phyloP scores from a whole-genome alignment of 345 rosid genomes.

The Euphorbia lathyris region DNA sequence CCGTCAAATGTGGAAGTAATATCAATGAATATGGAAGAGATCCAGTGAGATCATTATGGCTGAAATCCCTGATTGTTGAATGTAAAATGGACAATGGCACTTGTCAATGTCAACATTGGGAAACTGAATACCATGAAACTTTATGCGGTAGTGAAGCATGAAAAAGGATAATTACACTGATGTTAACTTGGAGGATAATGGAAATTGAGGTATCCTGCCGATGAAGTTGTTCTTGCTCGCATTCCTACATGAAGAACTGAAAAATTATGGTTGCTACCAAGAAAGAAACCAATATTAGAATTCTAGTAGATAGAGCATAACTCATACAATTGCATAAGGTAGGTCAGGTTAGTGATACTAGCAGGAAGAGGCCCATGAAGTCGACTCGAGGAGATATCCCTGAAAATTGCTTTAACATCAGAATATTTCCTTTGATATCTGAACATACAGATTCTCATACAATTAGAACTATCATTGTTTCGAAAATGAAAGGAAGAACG shows the following conservation, averaged over 20 bases:
- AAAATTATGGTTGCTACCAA: background rate
- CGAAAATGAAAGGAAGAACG: constrained; percentile 19
- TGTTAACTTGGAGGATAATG: constrained; percentile 34
- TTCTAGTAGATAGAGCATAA: background rate
- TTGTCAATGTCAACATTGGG: background rate
- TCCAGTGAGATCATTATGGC: constrained; percentile 43
- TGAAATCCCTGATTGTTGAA: constrained; percentile 47
- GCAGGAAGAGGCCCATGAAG: constrained; percentile 42
- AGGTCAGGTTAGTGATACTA: constrained; percentile 27
- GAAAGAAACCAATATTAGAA: background rate
- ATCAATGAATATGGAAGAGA: constrained; percentile 32
- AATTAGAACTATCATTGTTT: background rate
- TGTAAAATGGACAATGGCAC: background rate
- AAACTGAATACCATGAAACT: background rate
- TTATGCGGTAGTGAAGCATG: background rate
- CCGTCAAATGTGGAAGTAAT: constrained; percentile 32
- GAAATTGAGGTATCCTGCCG: constrained; percentile 40
- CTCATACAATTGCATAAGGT: constrained; percentile 51
- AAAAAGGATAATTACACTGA: constrained; percentile 46
- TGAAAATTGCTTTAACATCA: constrained; percentile 24
- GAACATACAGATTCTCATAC: background rate
- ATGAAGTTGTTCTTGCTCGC: constrained; percentile 54
- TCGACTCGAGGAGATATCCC: constrained; percentile 41
- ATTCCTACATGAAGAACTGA: constrained; percentile 32
- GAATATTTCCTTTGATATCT: background rate